Evolutionary conservation across 1,139 yeast species (phyloP).

Genomic region (Zhuliangozyma blackwelliae): DNA sequence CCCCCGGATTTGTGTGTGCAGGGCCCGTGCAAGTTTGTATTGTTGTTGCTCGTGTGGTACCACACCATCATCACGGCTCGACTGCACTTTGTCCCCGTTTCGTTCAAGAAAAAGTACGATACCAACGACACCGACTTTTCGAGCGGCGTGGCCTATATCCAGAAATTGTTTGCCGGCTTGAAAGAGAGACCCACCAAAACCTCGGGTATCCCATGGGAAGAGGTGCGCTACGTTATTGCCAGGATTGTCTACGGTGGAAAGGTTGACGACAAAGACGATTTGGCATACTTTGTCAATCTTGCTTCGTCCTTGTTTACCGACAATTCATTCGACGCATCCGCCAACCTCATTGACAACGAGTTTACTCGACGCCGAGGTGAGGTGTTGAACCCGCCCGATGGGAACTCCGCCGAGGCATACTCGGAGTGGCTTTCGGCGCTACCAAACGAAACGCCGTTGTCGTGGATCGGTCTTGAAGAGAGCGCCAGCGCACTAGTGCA

Average conservation of each 20-base stretch:
- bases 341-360: constrained; percentile 29
- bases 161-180: constrained; percentile 26
- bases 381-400: constrained; percentile 45
- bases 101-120: constrained; percentile 61
- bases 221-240: constrained; percentile 47
- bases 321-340: constrained; percentile 23
- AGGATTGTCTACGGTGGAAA: constrained; percentile 73
- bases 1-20: constrained; percentile 11
- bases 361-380: constrained; percentile 13
- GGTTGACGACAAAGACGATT: constrained; percentile 48
- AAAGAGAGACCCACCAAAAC: constrained; percentile 35
- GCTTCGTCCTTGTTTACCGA: constrained; percentile 23
- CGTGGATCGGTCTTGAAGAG: constrained; percentile 58
- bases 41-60: constrained; percentile 62
- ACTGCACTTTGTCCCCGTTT: constrained; percentile 55
- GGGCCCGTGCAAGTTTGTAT: constrained; percentile 19
- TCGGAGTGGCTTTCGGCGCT: constrained; percentile 48
- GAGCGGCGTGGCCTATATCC: constrained; percentile 45
- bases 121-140: constrained; percentile 71
- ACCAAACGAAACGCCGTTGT: constrained; percentile 57
- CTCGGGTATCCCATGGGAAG: constrained; percentile 42
- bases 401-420: constrained; percentile 31
- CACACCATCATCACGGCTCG: constrained; percentile 63
- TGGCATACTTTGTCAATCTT: constrained; percentile 20
- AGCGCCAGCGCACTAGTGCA: constrained; percentile 32